These are phyloP conservation scores for Apophysomyces elegans DNA, from an alignment of 371 early-diverging fungal genomes.

Conservation along the genomic window DNA sequence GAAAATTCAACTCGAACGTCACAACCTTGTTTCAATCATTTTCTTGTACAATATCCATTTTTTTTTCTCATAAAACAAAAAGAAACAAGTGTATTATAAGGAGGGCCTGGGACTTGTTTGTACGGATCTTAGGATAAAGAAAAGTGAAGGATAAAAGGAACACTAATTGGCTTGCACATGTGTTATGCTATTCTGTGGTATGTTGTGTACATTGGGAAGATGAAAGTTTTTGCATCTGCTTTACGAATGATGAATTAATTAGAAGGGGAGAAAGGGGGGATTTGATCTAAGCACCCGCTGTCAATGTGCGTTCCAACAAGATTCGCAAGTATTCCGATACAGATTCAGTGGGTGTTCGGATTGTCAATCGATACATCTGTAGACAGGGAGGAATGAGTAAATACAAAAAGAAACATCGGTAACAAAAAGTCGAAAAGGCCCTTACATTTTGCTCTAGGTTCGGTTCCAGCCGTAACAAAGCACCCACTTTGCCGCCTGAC, in stretches of 20 bases:
- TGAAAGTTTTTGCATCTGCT: neutral
- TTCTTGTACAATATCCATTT: constrained; percentile 5
- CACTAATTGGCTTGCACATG: too few relatives aligned
- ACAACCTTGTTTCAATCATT: neutral
- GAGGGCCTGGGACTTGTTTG: neutral
- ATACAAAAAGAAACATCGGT: neutral
- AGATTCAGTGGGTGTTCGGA: constrained; percentile 86
- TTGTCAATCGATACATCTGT: constrained; percentile 90
- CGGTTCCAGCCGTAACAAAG: constrained; percentile 88
- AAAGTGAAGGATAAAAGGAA: too few relatives aligned
- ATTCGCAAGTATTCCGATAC: constrained; percentile 65
- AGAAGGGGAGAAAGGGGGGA: neutral
- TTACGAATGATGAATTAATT: neutral
- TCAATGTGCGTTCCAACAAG: constrained; percentile 43
- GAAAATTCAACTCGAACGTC: neutral
- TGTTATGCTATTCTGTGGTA: neutral
- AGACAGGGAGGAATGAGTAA: constrained; percentile 15
- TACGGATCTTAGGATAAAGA: neutral
- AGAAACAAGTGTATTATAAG: constrained; percentile 3
- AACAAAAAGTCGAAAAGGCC: neutral
- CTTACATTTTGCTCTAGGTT: constrained; percentile 88
- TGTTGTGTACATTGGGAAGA: constrained; percentile 2
- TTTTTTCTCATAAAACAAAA: neutral
- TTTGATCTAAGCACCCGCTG: constrained; percentile 23
- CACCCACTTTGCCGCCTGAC: constrained; percentile 84